A percentile compares a stretch with the other conserved stretches of the same genome.
phyloP scores from a whole-genome alignment of 2,329 filamentous ascomycete species.

The Nemania sp. region DNA sequence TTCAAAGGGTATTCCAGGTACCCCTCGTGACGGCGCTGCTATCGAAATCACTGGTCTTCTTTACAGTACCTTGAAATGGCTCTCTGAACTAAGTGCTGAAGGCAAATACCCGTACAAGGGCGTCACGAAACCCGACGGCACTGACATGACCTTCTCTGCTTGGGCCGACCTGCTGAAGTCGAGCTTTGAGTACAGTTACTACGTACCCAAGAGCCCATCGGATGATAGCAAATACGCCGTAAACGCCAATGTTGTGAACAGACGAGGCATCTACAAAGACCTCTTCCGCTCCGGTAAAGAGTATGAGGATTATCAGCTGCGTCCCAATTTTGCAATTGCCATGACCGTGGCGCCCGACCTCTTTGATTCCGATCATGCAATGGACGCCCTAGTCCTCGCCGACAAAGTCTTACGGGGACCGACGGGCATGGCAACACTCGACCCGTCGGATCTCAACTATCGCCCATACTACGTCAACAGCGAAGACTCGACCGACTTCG shows the following conservation, averaged over 20 bases:
- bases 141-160: conserved; percentile 68
- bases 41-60: conserved; percentile 93
- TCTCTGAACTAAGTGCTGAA: conserved; percentile 66
- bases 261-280: conserved; percentile 97
- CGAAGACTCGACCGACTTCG: conserved; percentile 89
- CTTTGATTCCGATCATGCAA: conserved; percentile 78
- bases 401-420: conserved; percentile 83
- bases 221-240: conserved; percentile 82
- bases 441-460: conserved; percentile 91
- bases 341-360: conserved; percentile 93
- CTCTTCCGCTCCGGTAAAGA: conserved; percentile 91
- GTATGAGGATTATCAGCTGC: conserved; percentile 96
- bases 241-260: conserved; percentile 78
- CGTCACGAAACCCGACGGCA: conserved; percentile 68
- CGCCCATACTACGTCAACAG: conserved; percentile 93
- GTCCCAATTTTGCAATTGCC: conserved; percentile 90
- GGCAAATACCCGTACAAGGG: conserved; percentile 75
- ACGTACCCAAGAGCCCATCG: conserved; percentile 69
- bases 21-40: conserved; percentile 93
- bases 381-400: conserved; percentile 77
- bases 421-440: conserved; percentile 92
- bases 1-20: conserved; percentile 91
- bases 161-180: conserved; percentile 82
- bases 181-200: conserved; percentile 94
- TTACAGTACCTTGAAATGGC: conserved; percentile 87